Evolutionary conservation across 176 grass and related monocot species (phyloP).

Genomic region (Aegilops umbellulata): DNA sequence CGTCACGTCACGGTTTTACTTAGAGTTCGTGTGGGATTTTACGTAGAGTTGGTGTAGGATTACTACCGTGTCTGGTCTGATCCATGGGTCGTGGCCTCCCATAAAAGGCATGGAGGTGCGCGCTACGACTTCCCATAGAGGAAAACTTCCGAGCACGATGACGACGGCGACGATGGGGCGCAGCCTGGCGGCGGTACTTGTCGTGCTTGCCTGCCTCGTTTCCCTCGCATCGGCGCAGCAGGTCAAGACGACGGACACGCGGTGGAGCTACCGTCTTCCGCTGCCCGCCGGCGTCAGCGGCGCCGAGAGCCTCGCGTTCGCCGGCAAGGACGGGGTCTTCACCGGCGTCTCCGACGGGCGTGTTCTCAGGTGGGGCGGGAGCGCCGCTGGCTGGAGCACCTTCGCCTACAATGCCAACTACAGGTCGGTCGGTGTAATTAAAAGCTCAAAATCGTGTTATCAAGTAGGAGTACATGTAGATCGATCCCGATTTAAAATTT

Average conservation of each 20-base stretch:
- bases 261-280: not conserved
- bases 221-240: not conserved
- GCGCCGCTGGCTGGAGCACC: conserved; percentile 27
- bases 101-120: not conserved
- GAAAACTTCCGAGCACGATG: not conserved
- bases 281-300: conserved; percentile 22
- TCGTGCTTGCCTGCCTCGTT: not conserved
- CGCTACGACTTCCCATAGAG: not conserved
- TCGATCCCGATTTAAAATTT: not conserved
- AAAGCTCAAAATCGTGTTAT: not conserved
- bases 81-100: not conserved
- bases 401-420: conserved; percentile 44
- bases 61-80: not conserved
- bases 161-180: not conserved
- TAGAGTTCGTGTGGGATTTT: too few relatives aligned
- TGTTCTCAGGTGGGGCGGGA: conserved; percentile 53
- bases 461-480: too few relatives aligned
- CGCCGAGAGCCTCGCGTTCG: conserved; percentile 62
- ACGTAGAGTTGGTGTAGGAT: not conserved
- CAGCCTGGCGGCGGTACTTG: not conserved
- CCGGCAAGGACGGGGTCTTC: conserved; percentile 39
- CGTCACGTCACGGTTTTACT: too few relatives aligned
- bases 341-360: conserved; percentile 58
- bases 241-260: conserved; percentile 23
- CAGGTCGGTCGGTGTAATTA: not conserved